Evolutionary conservation across 2,329 filamentous ascomycete genomes (phyloP), one percentile per base, ranked within the genome.

Genomic region (Fusarium sp.): DNA sequence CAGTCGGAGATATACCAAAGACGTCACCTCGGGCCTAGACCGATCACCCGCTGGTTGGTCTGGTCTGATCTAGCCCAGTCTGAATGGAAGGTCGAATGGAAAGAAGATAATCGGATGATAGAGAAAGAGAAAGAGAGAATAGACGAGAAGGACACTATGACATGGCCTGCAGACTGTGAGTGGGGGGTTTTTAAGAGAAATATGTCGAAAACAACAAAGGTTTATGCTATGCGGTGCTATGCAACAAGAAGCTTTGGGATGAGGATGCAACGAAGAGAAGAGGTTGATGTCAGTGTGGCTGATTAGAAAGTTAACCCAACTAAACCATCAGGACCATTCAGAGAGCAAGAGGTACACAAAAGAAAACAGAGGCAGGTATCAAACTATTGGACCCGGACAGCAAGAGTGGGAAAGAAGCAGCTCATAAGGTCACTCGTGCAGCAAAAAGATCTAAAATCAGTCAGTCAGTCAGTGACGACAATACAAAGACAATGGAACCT

Each of bases 1-100:
- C 63, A 68, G 65, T 58, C 64, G 67, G 68, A 69, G 60, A 69
- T 70, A 71, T 70, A 70, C 65, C 68, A 65, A 71, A 71, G 68
- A 71, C 68, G 68, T 71, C 68, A 71, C 68, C 55, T 62, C 45
- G 51, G 68, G 60, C 58, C 68, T 53, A 71, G 64, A 45, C 59
- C 32, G 60, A 61, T 69, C 68, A 71, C 65, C 32, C 60, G 68
- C 53, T 56, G 24, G 43, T 40, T 24, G 16, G 41, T 40, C 22
- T 43, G 38, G 18, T 32, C 34, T 20, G 25, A 22, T 32, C 27
- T 20, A 22, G 44, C 44, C 22, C 38, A 40, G 48, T 43, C 15
- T 25, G 34, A 44, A 30, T 29, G 32, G 43, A 62, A 49, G 49
- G 34, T 61, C 41, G 47, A 47, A 61, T 53, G 27, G 44, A 34